Base-by-base conservation (phyloP, 2,329 filamentous ascomycete genomes). In the Domatiomyces catenatus region DNA sequence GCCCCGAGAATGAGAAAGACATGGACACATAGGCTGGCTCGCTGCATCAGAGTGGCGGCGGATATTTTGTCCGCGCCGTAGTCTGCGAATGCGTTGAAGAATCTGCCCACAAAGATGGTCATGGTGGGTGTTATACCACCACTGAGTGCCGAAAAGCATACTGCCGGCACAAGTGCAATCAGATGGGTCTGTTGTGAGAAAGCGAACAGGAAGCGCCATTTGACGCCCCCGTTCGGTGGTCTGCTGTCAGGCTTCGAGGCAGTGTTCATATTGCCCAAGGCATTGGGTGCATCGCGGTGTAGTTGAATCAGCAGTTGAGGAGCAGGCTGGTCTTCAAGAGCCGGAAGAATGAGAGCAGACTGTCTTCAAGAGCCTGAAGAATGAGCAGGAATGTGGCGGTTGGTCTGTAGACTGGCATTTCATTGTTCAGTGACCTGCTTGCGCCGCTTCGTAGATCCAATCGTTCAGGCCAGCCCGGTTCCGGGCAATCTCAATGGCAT, bases 381-480 rank as follows among this genome's bases (percentile, higher is more conserved):
- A n/a, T n/a, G n/a, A n/a, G n/a, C 10, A 3, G 32, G 32, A 39
- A 39, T 39, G 32, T 39, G 32, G 32, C 10, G 18, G 20, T 32
- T 17, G 39, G 12, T 18, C 39, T 10, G 20, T 50, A n/a, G 19
- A 39, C 26, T n/a, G 18, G 15, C 19, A 26, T 45, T 28, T 24
- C 19, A 44, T 22, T 46, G 26, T n/a, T 50, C 48, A 42, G 39
- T 44, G n/a, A 15, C 5, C 72, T 50, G 75, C 74, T 61, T 90
- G 80, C 1, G 82, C 79, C 66, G 86, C 76, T 70, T 96, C 89
- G 67, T 90, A 92, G 56, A 98, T 80, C 92, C 92, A 98, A 68
- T 98, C 92, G 63, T 98, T 98, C 52, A 96, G 70, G 24, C 90
- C 90, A 49, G 78, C 77, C 54, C 83, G 83, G 70, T 98, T 98